Evolutionary conservation across 257 asterid genomes (phyloP).

Genomic region (Solanum phureja): DNA sequence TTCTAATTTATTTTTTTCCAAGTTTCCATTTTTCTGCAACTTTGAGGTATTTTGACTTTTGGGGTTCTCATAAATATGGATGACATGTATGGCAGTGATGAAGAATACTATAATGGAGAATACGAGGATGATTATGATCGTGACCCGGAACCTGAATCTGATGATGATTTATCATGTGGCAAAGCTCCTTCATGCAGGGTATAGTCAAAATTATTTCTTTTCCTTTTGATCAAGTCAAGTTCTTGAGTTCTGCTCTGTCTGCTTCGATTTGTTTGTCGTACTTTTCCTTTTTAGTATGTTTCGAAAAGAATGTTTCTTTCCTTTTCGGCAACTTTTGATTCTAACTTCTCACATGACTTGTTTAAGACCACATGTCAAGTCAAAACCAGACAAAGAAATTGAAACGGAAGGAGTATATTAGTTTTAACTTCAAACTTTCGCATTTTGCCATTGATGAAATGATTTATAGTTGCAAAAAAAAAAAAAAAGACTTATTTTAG

Average conservation of each 20-base stretch:
- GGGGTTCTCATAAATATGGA: background rate
- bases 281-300: background rate
- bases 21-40: background rate
- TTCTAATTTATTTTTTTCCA: background rate
- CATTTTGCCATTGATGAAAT: background rate
- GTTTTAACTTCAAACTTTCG: background rate
- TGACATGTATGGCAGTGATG: conserved; percentile 21
- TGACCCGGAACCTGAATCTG: conserved; percentile 11
- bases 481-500: background rate
- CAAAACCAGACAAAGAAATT: background rate
- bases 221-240: background rate
- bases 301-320: background rate
- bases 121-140: background rate
- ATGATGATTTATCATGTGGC: background rate
- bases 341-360: background rate
- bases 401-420: background rate
- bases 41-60: background rate
- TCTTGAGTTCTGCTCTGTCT: background rate
- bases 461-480: background rate
- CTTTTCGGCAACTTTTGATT: background rate
- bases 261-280: background rate
- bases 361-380: background rate
- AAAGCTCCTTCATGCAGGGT: conserved; percentile 34
- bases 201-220: background rate
- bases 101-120: conserved; percentile 15